These are phyloP conservation scores for Spiromastix sp. DNA, from an alignment of 2,329 filamentous ascomycete species.

Conservation along the genomic window DNA sequence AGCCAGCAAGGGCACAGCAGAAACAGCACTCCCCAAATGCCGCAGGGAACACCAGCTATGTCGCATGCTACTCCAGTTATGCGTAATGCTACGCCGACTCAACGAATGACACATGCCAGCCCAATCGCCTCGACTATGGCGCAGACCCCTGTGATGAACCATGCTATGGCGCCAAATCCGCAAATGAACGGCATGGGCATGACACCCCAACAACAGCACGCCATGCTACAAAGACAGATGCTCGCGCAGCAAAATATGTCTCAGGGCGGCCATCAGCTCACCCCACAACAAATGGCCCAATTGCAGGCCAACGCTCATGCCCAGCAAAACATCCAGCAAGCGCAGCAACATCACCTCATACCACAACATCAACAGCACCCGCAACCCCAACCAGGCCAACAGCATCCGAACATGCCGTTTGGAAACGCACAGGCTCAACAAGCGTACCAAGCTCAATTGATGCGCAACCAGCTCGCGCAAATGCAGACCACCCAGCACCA, in stretches of 20 bases:
- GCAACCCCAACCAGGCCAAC: constrained; percentile 19
- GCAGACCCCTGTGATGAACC: constrained; percentile 36
- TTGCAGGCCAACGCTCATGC: constrained; percentile 35
- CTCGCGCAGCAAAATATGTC: constrained; percentile 23
- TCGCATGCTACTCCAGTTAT: constrained; percentile 38
- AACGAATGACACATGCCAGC: constrained; percentile 37
- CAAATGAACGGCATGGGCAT: constrained; percentile 29
- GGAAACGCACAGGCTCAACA: constrained; percentile 13
- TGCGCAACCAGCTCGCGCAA: constrained; percentile 28
- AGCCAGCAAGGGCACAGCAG: constrained; percentile 38
- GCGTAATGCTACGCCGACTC: constrained; percentile 37
- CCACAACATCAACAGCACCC: constrained; percentile 27
- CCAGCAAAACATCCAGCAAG: constrained; percentile 35
- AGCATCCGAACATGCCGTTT: constrained; percentile 21
- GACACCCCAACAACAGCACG: constrained; percentile 31
- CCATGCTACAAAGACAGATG: constrained; percentile 27
- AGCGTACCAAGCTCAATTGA: constrained; percentile 25
- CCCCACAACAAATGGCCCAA: constrained; percentile 31
- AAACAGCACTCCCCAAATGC: constrained; percentile 39
- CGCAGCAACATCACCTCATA: constrained; percentile 28
- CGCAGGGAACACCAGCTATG: constrained; percentile 36
- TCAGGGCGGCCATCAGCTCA: constrained; percentile 24
- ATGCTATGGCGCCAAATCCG: constrained; percentile 29
- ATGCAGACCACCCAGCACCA: constrained; percentile 22
- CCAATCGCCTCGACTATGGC: constrained; percentile 32